A percentile compares a stretch with the other conserved stretches of the same genome.
phyloP scores from a whole-genome alignment of 2,329 filamentous ascomycete genomes.

The Gaeumannomyces sp. region DNA sequence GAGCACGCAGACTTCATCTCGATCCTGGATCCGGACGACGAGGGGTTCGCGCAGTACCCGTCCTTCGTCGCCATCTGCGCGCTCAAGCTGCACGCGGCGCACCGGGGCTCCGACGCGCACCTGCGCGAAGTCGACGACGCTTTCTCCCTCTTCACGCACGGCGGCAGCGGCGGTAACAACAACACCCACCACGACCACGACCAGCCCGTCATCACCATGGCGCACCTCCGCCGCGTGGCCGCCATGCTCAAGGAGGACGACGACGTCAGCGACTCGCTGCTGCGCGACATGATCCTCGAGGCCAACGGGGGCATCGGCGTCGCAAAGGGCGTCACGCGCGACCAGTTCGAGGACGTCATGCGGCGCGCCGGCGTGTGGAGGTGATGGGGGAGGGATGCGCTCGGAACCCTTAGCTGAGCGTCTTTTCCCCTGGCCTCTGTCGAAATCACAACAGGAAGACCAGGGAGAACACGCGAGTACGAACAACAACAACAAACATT shows the following conservation, averaged over 20 bases:
- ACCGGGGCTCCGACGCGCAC: slow-evolving; percentile 47
- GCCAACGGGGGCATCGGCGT: slow-evolving; percentile 77
- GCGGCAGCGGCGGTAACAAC: slow-evolving; percentile 19
- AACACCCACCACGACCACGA: neutral
- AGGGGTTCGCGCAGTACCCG: slow-evolving; percentile 71
- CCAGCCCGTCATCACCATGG: slow-evolving; percentile 66
- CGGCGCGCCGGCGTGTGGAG: slow-evolving; percentile 75
- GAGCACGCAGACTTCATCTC: slow-evolving; percentile 74
- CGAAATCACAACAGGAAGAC: too few species aligned
- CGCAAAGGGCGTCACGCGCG: slow-evolving; percentile 62
- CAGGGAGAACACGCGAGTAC: too few species aligned
- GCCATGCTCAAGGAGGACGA: slow-evolving; percentile 76
- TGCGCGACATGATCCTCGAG: slow-evolving; percentile 92
- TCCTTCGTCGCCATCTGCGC: slow-evolving; percentile 85
- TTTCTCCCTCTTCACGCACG: slow-evolving; percentile 70
- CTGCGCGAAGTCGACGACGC: slow-evolving; percentile 71
- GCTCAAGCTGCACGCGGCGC: slow-evolving; percentile 66
- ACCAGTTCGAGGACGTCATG: slow-evolving; percentile 86
- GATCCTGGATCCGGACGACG: slow-evolving; percentile 74
- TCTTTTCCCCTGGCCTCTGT: neutral
- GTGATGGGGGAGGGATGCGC: slow-evolving; percentile 33
- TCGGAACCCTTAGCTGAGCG: neutral
- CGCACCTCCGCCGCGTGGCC: slow-evolving; percentile 72
- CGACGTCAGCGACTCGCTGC: slow-evolving; percentile 64
- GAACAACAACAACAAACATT: too few species aligned